Evolutionary conservation across 192 early-diverging fungal species (phyloP), one percentile per base, ranked within the genome.

Genomic region (Diversispora epigaea): DNA sequence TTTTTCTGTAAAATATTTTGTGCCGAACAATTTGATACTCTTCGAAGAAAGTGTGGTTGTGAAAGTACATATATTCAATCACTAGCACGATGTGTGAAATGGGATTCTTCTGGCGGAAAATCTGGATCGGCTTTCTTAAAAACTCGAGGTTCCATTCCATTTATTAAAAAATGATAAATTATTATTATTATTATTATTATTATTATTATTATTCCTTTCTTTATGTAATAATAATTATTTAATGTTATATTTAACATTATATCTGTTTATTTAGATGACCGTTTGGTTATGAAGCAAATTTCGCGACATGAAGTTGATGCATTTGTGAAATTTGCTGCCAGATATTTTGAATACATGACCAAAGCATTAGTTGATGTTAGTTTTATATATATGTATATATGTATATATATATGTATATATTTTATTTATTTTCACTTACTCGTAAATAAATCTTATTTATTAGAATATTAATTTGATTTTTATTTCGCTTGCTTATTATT

Each of bases 1-100:
- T 86, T 98, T 61, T 85, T 89, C 68, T 98, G 96, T 88, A 93
- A 93, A 71, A 91, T 95, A 10, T 97, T 92, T 79, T 98, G 90
- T 80, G 89, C 94, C 10, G 92, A 94, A 76, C 93, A 98, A 80
- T 98, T 98, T 78, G 94, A 97, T 80, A 92, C 90, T 0, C 77
- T 98, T 64, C 86, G 96, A 21, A 86, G 90, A 7, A 91, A 92
- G 63, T 93, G 93, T 70, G 93, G 92, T 8, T 91, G 92, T 62
- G 93, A 94, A 40, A 89, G 91, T 62, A 89, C 85, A 46, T 97
- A 90, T 76, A 89, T 95, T 39, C 89, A 93, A 77, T 96, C 94
- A 0, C 78, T 98, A 11, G 89, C 94, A 9, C 86, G 93, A n/a
- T 98, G 96, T 77, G 84, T 92, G 67, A 86, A 89, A 55, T 97